Evolutionary conservation across 257 asterid species (phyloP).

Genomic region (Asclepias syriaca): DNA sequence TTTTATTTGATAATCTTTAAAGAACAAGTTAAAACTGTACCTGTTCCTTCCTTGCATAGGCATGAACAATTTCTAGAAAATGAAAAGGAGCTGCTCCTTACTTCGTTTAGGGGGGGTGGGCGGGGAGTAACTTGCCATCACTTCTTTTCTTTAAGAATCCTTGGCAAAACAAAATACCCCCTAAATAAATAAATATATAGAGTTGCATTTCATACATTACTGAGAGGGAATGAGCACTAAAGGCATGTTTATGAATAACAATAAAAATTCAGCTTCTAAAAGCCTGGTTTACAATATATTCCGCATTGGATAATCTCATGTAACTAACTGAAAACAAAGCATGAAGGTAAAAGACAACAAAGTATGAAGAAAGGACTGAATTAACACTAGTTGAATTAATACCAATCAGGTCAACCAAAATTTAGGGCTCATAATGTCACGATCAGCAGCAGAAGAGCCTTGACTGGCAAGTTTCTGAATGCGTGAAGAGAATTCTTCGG

Average conservation of each 20-base stretch:
- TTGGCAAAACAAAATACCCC: no score
- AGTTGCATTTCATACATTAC: no score
- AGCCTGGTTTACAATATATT: not conserved
- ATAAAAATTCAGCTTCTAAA: not conserved
- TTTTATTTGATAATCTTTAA: no score
- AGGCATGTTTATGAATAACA: not conserved
- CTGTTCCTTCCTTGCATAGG: no score
- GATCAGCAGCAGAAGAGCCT: slow-evolving; percentile 53
- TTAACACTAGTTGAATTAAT: not conserved
- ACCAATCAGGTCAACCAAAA: slow-evolving; percentile 51
- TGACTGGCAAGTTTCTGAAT: slow-evolving; percentile 81
- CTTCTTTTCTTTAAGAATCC: no score
- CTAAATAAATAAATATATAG: no score
- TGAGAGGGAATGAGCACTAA: not conserved
- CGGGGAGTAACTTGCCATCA: no score
- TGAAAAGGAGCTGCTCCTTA: no score
- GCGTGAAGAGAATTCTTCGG: slow-evolving; percentile 73
- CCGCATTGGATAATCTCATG: not conserved
- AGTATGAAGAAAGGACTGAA: not conserved
- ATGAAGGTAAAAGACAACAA: not conserved
- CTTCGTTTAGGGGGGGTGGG: no score
- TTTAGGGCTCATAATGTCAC: slow-evolving; percentile 43
- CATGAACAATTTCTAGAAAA: no score
- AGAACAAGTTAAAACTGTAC: no score
- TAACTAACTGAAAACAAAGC: not conserved